These are phyloP conservation scores for Eucalyptus regnans DNA, from an alignment of 345 rosid genomes.

Conservation along the genomic window DNA sequence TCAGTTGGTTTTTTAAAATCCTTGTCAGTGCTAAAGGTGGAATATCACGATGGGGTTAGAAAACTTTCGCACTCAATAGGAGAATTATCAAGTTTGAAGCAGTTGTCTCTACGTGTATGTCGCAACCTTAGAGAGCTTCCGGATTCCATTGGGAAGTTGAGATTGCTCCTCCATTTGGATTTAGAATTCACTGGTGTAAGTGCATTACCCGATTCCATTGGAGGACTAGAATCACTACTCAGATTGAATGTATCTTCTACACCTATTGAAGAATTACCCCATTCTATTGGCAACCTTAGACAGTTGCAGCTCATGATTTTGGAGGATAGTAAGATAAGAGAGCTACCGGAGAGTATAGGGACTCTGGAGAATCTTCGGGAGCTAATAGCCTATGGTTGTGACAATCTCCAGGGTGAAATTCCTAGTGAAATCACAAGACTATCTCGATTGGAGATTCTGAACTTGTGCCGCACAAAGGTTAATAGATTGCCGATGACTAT, in stretches of 20 bases:
- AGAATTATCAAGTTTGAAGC: too few relatives aligned
- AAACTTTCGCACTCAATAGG: background rate
- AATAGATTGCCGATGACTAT: background rate
- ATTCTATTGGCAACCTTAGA: background rate
- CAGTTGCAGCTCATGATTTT: background rate
- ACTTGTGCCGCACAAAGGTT: background rate
- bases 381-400: background rate
- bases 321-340: background rate
- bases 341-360: background rate
- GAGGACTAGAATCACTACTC: too few relatives aligned
- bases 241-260: too few relatives aligned
- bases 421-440: background rate
- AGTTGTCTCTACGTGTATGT: too few relatives aligned
- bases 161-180: too few relatives aligned
- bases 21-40: background rate
- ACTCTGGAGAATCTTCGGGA: background rate
- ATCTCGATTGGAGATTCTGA: background rate
- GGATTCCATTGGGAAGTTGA: background rate
- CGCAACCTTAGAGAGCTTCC: background rate
- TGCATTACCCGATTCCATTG: too few relatives aligned
- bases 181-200: too few relatives aligned
- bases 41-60: background rate
- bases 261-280: too few relatives aligned
- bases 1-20: too few relatives aligned
- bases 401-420: background rate